Conservation (phyloP, 225 moss, liverwort and hornwort species). For the Rhytidiadelphus loreus region DNA sequence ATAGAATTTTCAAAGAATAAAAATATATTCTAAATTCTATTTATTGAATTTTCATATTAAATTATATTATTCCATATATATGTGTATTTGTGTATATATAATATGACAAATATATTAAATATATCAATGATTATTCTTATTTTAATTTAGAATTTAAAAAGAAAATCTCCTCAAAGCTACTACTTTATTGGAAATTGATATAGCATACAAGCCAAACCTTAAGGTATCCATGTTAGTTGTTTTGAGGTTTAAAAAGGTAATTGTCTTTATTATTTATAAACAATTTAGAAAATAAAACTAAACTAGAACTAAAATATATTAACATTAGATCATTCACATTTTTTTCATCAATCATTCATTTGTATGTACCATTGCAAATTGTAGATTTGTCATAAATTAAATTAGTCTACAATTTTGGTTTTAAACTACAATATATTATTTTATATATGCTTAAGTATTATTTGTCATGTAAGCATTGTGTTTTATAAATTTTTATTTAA, state of each 20-base stretch:
- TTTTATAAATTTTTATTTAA: background rate
- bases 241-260: background rate
- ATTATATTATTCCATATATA: background rate
- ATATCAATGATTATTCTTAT: background rate
- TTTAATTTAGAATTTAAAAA: background rate
- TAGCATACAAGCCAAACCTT: accelerated
- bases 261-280: background rate
- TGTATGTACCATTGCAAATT: background rate
- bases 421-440: background rate
- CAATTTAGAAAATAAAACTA: background rate
- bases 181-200: background rate
- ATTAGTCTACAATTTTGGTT: background rate
- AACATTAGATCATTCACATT: background rate
- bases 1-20: background rate
- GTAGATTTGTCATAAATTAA: background rate
- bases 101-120: no score
- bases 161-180: background rate
- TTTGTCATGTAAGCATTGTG: no score
- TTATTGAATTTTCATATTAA: background rate
- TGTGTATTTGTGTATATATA: accelerated
- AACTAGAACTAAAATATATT: accelerated
- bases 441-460: background rate
- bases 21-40: background rate
- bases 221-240: accelerated
- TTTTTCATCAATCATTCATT: background rate